These are phyloP conservation scores for Lantana camara DNA, from an alignment of 257 asterid species.

Conservation along the genomic window DNA sequence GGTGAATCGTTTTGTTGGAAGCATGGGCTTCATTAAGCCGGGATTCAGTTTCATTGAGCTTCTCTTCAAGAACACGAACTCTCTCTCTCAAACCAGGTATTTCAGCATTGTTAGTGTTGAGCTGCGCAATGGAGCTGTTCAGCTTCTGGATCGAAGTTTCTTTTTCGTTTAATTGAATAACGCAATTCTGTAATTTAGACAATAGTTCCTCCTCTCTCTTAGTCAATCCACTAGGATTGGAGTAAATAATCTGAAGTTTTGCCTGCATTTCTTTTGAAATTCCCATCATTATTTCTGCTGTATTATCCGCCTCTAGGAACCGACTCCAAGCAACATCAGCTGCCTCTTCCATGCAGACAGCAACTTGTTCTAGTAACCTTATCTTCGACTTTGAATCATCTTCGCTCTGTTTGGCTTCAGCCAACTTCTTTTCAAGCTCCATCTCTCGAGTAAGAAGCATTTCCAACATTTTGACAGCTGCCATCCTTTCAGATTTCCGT, in stretches of 20 bases:
- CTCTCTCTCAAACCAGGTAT: constrained; percentile 50
- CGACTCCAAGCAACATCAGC: constrained; percentile 88
- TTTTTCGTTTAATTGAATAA: constrained; percentile 46
- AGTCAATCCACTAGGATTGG: constrained; percentile 34
- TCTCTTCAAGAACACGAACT: constrained; percentile 47
- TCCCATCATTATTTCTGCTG: constrained; percentile 74
- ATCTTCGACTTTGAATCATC: constrained; percentile 69
- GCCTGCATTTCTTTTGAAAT: constrained; percentile 73
- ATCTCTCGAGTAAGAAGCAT: constrained; percentile 72
- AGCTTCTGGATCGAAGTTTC: constrained; percentile 50
- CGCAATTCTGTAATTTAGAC: constrained; percentile 43
- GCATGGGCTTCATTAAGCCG: constrained; percentile 22
- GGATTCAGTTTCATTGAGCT: constrained; percentile 40
- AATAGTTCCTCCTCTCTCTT: constrained; percentile 48
- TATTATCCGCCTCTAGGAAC: constrained; percentile 81
- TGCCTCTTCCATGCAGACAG: constrained; percentile 84
- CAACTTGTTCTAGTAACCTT: constrained; percentile 67
- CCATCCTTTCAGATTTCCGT: constrained; percentile 47
- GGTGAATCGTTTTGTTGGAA: constrained; percentile 17
- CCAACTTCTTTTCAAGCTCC: constrained; percentile 75
- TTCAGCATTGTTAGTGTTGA: constrained; percentile 49
- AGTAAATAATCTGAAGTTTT: constrained; percentile 44
- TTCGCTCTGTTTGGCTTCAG: constrained; percentile 65
- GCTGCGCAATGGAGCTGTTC: constrained; percentile 36
- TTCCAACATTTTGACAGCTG: constrained; percentile 70